phyloP scores from a whole-genome alignment of 2,329 filamentous ascomycete species.

The Cladosporium sp. region DNA sequence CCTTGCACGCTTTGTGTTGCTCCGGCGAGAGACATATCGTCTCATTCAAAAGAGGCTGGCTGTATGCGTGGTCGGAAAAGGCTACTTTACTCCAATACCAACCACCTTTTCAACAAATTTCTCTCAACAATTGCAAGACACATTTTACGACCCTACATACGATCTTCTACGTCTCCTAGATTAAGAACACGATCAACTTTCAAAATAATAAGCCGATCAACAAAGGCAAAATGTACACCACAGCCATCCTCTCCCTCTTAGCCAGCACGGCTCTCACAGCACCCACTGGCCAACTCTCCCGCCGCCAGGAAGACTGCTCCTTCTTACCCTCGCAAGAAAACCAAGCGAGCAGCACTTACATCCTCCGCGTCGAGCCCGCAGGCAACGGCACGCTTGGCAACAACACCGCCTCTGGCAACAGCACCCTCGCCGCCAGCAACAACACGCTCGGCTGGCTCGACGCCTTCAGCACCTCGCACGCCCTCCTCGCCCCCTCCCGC shows the following conservation, averaged over 20 bases:
- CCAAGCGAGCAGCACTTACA: slow-evolving; percentile 11
- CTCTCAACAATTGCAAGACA: too few relatives aligned
- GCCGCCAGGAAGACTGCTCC: slow-evolving; percentile 12
- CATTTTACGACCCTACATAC: background rate
- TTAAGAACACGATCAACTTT: background rate
- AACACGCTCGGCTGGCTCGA: slow-evolving; percentile 11
- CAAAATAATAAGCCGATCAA: too few relatives aligned
- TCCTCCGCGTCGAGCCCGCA: slow-evolving; percentile 11
- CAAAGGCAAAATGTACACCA: slow-evolving; percentile 2
- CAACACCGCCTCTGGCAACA: background rate
- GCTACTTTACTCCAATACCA: background rate
- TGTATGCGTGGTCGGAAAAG: slow-evolving; percentile 3
- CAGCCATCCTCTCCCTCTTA: slow-evolving; percentile 1
- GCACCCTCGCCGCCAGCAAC: background rate
- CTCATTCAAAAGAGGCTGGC: slow-evolving; percentile 2
- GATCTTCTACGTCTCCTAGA: background rate
- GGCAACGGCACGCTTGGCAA: background rate
- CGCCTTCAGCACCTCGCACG: slow-evolving; percentile 12
- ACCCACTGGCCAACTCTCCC: slow-evolving; percentile 2
- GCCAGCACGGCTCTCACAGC: slow-evolving; percentile 3
- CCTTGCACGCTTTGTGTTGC: slow-evolving; percentile 10
- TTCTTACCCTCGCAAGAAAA: slow-evolving; percentile 6
- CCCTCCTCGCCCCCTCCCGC: slow-evolving; percentile 8
- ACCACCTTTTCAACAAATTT: background rate
- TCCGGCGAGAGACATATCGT: slow-evolving; percentile 3